A percentile compares a stretch with the other conserved stretches of the same genome.
These are phyloP conservation scores for Poa pratensis DNA, from an alignment of 176 grass and related monocot genomes.

Conservation along the genomic window DNA sequence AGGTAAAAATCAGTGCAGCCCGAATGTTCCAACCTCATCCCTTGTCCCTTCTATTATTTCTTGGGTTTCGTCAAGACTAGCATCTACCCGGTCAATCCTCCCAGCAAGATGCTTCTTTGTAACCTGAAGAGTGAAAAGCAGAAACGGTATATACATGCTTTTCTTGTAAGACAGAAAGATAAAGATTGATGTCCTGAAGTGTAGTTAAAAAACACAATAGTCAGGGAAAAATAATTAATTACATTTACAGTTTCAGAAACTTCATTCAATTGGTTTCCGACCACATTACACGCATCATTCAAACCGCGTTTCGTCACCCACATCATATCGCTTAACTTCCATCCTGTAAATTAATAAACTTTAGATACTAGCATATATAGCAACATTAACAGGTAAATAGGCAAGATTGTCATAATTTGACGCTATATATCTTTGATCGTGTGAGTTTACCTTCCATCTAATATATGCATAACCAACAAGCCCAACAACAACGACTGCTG, in stretches of 20 bases:
- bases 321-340: slow-evolving; percentile 86
- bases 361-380: slow-evolving; percentile 18
- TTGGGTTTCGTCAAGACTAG: slow-evolving; percentile 73
- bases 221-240: slow-evolving; percentile 32
- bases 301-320: slow-evolving; percentile 83
- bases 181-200: not conserved
- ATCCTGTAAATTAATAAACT: slow-evolving; percentile 52
- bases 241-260: slow-evolving; percentile 76
- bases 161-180: slow-evolving; percentile 10
- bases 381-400: not conserved
- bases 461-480: slow-evolving; percentile 67
- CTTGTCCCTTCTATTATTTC: slow-evolving; percentile 73
- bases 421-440: not conserved
- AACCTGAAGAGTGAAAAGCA: slow-evolving; percentile 48
- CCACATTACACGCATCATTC: slow-evolving; percentile 68
- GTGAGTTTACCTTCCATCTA: not conserved
- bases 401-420: not conserved
- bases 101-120: slow-evolving; percentile 65
- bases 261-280: slow-evolving; percentile 72
- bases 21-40: slow-evolving; percentile 57
- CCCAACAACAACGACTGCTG: slow-evolving; percentile 57
- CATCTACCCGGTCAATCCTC: slow-evolving; percentile 73
- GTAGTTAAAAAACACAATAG: not conserved
- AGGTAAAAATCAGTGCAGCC: not conserved
- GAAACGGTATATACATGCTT: not conserved